Evolutionary conservation across 2,329 filamentous ascomycete genomes (phyloP).

Genomic region (Fusarium continuum): DNA sequence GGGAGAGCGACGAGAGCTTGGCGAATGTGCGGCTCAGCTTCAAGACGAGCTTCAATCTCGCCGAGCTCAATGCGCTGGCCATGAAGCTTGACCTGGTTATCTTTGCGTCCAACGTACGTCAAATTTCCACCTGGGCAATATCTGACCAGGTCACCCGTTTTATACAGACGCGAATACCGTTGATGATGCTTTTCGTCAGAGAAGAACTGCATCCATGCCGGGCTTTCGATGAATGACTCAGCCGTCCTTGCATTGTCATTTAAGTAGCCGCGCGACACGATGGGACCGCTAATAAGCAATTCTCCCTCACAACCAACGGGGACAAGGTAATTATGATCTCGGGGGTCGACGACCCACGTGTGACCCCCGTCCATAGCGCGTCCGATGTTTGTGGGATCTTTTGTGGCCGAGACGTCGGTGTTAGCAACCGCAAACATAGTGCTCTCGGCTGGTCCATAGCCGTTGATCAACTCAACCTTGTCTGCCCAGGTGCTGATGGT

Average conservation of each 20-base stretch:
- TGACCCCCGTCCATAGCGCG: background rate
- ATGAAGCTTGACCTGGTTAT: constrained; percentile 34
- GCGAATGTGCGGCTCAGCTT: constrained; percentile 66
- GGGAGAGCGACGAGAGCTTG: constrained; percentile 51
- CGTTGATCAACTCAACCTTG: constrained; percentile 33
- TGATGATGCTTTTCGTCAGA: rapidly evolving
- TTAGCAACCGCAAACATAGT: constrained; percentile 25
- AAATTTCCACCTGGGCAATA: constrained; percentile 53
- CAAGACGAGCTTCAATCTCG: constrained; percentile 52
- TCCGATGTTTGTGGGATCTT: constrained; percentile 19
- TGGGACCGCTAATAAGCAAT: constrained; percentile 33
- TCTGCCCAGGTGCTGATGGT: constrained; percentile 27
- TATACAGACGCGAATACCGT: constrained; percentile 45
- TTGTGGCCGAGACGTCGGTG: background rate
- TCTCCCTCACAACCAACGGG: constrained; percentile 34
- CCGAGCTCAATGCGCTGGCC: constrained; percentile 64
- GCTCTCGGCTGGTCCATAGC: constrained; percentile 39
- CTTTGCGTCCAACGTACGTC: constrained; percentile 61
- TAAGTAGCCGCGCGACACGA: constrained; percentile 12
- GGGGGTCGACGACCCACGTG: constrained; percentile 33
- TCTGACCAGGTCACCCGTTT: constrained; percentile 58
- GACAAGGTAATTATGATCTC: constrained; percentile 25
- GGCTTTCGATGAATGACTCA: background rate
- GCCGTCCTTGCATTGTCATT: constrained; percentile 1
- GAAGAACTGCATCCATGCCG: constrained; percentile 5